Conservation (phyloP, 2,329 filamentous ascomycete genomes). For the Neonectria coccinea region DNA sequence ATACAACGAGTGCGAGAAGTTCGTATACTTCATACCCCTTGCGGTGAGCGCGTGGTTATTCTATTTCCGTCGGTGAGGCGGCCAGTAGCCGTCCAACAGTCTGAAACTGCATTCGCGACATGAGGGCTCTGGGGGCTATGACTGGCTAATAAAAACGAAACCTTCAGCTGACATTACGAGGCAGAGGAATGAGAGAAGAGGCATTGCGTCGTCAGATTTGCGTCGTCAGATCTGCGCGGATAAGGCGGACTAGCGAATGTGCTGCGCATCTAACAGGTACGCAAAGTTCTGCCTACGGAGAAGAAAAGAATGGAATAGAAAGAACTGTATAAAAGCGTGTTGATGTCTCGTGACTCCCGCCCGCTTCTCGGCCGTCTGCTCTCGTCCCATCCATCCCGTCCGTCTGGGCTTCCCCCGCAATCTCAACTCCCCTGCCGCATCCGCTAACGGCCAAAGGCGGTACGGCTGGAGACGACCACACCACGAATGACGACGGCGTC, state of each 20-base stretch:
- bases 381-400: background rate
- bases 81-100: conserved; percentile 4
- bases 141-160: background rate
- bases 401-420: conserved; percentile 19
- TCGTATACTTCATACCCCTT: background rate
- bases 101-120: conserved; percentile 21
- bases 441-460: background rate
- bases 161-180: background rate
- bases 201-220: background rate
- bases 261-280: background rate
- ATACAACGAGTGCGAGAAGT: too few species aligned
- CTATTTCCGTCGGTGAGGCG: conserved; percentile 23
- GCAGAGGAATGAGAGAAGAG: background rate
- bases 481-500: background rate
- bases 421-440: conserved; percentile 8
- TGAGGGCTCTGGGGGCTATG: conserved; percentile 11
- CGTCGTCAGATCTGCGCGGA: background rate
- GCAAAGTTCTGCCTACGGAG: too few species aligned
- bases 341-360: background rate
- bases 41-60: conserved; percentile 4
- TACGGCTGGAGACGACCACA: background rate
- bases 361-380: background rate
- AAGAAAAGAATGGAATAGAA: background rate
- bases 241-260: conserved; percentile 9
- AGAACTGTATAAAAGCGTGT: conserved; percentile 3